These are phyloP conservation scores for Boletellus ananas DNA, from an alignment of 768 basidiomycete genomes.

Conservation along the genomic window DNA sequence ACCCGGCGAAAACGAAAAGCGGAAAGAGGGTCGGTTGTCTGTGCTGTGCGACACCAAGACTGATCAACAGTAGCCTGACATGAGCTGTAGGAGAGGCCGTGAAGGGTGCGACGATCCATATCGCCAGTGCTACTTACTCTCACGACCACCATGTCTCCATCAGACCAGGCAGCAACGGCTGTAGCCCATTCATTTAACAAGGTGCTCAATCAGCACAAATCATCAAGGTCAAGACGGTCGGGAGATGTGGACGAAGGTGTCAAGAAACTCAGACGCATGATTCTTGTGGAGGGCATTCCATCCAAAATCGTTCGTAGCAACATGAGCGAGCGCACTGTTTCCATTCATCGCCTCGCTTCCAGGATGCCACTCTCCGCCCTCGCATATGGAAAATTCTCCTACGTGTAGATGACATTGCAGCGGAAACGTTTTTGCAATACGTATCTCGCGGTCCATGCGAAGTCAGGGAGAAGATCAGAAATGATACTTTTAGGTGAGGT, in stretches of 20 bases:
- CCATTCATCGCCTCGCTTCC: constrained; percentile 2
- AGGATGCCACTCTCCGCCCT: constrained; percentile 85
- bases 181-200: constrained; percentile 79
- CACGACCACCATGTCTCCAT: constrained; percentile 22
- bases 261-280: constrained; percentile 83
- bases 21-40: neutral
- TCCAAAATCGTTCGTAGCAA: constrained; percentile 58
- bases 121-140: neutral
- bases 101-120: no score
- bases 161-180: constrained; percentile 27
- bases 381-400: constrained; percentile 94
- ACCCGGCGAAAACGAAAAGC: neutral
- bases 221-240: constrained; percentile 60
- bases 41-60: neutral
- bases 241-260: constrained; percentile 74
- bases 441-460: constrained; percentile 82
- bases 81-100: neutral
- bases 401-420: constrained; percentile 73
- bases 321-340: neutral
- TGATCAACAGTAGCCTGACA: neutral
- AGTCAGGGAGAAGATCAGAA: constrained; percentile 88
- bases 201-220: constrained; percentile 67
- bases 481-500: constrained; percentile 90
- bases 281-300: constrained; percentile 89
- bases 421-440: constrained; percentile 71